phyloP scores from a whole-genome alignment of 2,329 filamentous ascomycete species.

The Metarhizium guizhouense region DNA sequence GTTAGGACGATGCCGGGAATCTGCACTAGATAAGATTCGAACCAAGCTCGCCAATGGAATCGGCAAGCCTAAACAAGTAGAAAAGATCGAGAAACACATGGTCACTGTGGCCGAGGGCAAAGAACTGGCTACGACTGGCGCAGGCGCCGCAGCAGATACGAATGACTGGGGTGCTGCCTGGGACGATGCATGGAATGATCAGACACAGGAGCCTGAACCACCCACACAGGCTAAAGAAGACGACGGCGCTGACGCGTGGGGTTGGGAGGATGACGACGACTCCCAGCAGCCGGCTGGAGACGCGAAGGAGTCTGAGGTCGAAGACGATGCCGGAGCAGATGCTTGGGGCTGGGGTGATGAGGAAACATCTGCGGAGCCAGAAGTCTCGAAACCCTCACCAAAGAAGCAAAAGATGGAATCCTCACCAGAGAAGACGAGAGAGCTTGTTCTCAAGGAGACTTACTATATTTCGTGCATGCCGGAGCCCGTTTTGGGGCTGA shows the following conservation, averaged over 20 bases:
- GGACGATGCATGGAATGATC: slow-evolving; percentile 73
- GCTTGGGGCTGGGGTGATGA: slow-evolving; percentile 85
- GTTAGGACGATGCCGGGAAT: slow-evolving; percentile 76
- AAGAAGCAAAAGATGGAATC: slow-evolving; percentile 11
- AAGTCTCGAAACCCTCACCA: slow-evolving; percentile 8
- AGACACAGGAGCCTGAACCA: slow-evolving; percentile 27
- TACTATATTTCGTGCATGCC: slow-evolving; percentile 88
- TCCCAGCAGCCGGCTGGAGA: slow-evolving; percentile 14
- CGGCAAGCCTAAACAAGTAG: slow-evolving; percentile 59
- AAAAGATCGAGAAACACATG: slow-evolving; percentile 76
- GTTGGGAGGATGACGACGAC: slow-evolving; percentile 62
- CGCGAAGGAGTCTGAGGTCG: slow-evolving; percentile 14
- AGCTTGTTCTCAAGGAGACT: slow-evolving; percentile 72
- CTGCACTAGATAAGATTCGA: slow-evolving; percentile 66
- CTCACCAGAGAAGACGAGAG: slow-evolving; percentile 35
- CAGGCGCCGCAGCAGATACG: slow-evolving; percentile 32
- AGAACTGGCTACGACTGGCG: slow-evolving; percentile 48
- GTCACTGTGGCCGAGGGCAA: slow-evolving; percentile 60
- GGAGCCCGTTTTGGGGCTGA: slow-evolving; percentile 61
- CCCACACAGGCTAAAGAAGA: slow-evolving; percentile 19
- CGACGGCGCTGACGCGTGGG: slow-evolving; percentile 63
- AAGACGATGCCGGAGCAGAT: slow-evolving; percentile 46
- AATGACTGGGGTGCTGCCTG: slow-evolving; percentile 69
- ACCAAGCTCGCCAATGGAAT: slow-evolving; percentile 58
- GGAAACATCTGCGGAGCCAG: slow-evolving; percentile 29